Base-by-base conservation (phyloP, 2,329 filamentous ascomycete species). In the Tolypocladium capitatum region DNA sequence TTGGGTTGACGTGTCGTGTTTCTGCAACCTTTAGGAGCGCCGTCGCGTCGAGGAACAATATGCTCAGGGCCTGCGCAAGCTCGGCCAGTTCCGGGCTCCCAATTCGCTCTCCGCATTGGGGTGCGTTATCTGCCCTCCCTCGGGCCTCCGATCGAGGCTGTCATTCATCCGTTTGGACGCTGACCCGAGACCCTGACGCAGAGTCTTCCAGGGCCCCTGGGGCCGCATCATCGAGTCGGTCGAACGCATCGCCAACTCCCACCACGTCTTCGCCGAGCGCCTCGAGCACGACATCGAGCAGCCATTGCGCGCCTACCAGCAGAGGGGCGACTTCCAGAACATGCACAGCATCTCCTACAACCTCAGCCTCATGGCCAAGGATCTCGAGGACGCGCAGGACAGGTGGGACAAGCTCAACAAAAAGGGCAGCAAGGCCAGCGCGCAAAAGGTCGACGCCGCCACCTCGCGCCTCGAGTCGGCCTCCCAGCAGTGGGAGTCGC, bases 31-130 rank as follows among this genome's bases (percentile, higher is more conserved):
- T 41, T 64, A 97, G 91, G 92, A 98, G 72, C 87, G 92, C 57
- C 84, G 90, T 63, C 85, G 82, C 59, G 76, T 97, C 52, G 92
- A 98, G 68, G 91, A 97, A 60, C 76, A 82, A 61, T 98, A 98
- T 68, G 86, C 87, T 43, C 74, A 81, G 58, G 82, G 84, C 40
- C 71, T 98, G 57, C 83, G 83, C 59, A 94, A 86, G 70, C 79
- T 98, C 53, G 77, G 84, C 51, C 77, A 81, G 59, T 83, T 81
- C 62, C 82, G 80, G 55, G 78, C 84, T 47, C 82, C 86, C 47
- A 88, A 90, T 62, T 75, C 81, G 53, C 77, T 80, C 46, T 83
- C 83, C 8, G 87, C 96, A 59, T 75, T 98, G 53, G 92, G 92
- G 92, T 96, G 81, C 60, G 79, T 67, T 53, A 20, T 18, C 43